Conservation (phyloP, 495 filamentous ascomycete species). For the Xylaria nigripes region DNA sequence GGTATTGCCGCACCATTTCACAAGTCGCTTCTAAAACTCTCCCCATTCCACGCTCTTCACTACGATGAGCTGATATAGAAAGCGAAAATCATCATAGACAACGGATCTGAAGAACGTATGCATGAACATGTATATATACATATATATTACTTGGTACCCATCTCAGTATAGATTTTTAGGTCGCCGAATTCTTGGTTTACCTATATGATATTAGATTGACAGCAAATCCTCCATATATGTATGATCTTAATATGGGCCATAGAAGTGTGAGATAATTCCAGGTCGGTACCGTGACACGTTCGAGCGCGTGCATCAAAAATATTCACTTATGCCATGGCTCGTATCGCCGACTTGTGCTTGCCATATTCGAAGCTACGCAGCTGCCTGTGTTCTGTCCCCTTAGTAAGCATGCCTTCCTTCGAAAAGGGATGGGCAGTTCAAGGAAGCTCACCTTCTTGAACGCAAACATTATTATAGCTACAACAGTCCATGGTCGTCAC, state of each 20-base stretch:
- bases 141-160: slow-evolving; percentile 5
- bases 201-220: neutral
- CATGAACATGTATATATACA: neutral
- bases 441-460: neutral
- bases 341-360: neutral
- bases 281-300: neutral
- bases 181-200: neutral
- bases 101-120: neutral
- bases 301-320: too few species aligned
- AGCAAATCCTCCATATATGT: neutral
- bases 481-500: too few species aligned
- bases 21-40: neutral
- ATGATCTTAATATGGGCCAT: neutral
- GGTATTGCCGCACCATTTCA: neutral
- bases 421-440: neutral
- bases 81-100: neutral
- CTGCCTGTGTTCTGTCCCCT: neutral
- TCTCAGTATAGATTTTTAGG: neutral
- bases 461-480: neutral
- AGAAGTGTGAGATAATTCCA: too few species aligned
- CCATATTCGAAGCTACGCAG: neutral
- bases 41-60: neutral
- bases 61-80: too few species aligned
- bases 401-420: neutral
- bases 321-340: neutral